A percentile compares a stretch with the other conserved stretches of the same genome.
Evolutionary conservation across 2,329 filamentous ascomycete species (phyloP).

Genomic region (Fusarium globosum): DNA sequence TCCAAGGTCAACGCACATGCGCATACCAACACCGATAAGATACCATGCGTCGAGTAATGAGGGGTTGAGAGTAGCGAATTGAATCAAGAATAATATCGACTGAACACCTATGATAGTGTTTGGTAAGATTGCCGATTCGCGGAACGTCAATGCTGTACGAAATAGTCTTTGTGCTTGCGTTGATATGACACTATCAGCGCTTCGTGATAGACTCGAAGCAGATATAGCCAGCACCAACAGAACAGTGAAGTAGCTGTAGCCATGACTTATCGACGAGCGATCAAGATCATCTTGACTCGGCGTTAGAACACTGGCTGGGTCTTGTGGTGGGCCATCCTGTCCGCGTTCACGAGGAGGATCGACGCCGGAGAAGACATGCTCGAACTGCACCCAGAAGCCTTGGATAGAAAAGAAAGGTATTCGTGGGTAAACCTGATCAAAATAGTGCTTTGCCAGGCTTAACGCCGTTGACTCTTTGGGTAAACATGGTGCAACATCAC

Average conservation of each 20-base stretch:
- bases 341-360: neutral
- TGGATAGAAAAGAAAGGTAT: conserved; percentile 22
- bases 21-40: conserved; percentile 10
- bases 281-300: neutral
- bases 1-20: conserved; percentile 16
- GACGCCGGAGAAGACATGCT: conserved; percentile 10
- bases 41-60: conserved; percentile 11
- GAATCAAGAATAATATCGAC: neutral
- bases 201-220: conserved; percentile 6
- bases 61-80: conserved; percentile 12
- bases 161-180: neutral
- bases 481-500: neutral
- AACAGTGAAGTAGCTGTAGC: conserved; percentile 1
- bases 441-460: neutral
- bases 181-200: conserved; percentile 14
- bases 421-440: neutral
- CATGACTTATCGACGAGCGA: neutral
- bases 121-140: conserved; percentile 2
- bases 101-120: conserved; percentile 1
- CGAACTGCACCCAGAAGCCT: conserved; percentile 11
- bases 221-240: neutral
- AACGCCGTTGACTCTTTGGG: neutral
- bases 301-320: neutral
- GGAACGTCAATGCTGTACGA: neutral
- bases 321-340: neutral